These are phyloP conservation scores for Baudoinia panamericana DNA, from an alignment of 495 filamentous ascomycete genomes.

Conservation along the genomic window DNA sequence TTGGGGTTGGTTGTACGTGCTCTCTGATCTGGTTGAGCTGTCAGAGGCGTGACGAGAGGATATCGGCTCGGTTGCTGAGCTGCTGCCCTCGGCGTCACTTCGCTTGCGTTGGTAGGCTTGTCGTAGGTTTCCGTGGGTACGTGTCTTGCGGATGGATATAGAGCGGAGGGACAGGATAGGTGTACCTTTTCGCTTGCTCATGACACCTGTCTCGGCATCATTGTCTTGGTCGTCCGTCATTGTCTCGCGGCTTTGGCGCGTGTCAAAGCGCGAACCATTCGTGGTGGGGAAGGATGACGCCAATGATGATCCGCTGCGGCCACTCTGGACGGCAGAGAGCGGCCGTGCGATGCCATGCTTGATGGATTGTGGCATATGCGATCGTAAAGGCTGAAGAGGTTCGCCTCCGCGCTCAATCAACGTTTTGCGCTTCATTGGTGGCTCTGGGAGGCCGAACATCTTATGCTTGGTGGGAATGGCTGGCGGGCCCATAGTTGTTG, in stretches of 20 bases:
- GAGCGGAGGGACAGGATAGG: conserved; percentile 12
- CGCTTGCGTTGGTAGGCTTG: background rate
- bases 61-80: conserved; percentile 1
- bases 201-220: conserved; percentile 36
- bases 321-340: background rate
- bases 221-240: conserved; percentile 50
- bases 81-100: conserved; percentile 7
- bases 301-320: conserved; percentile 12
- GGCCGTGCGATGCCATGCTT: conserved; percentile 31
- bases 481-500: conserved; percentile 9
- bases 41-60: conserved; percentile 5
- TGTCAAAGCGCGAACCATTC: background rate
- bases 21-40: conserved; percentile 7
- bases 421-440: conserved; percentile 42
- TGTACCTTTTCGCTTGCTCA: conserved; percentile 62
- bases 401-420: conserved; percentile 43
- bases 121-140: conserved; percentile 8
- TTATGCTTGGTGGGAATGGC: conserved; percentile 27
- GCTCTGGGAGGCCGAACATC: conserved; percentile 30
- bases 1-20: background rate
- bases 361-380: conserved; percentile 8
- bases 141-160: conserved; percentile 12
- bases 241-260: conserved; percentile 30
- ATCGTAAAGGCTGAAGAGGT: conserved; percentile 22
- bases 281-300: conserved; percentile 32